Percentiles rank a stretch among this genome's conserved stretches.
These are phyloP conservation scores for Panellus pusillus DNA, from an alignment of 768 basidiomycete genomes.

Conservation along the genomic window DNA sequence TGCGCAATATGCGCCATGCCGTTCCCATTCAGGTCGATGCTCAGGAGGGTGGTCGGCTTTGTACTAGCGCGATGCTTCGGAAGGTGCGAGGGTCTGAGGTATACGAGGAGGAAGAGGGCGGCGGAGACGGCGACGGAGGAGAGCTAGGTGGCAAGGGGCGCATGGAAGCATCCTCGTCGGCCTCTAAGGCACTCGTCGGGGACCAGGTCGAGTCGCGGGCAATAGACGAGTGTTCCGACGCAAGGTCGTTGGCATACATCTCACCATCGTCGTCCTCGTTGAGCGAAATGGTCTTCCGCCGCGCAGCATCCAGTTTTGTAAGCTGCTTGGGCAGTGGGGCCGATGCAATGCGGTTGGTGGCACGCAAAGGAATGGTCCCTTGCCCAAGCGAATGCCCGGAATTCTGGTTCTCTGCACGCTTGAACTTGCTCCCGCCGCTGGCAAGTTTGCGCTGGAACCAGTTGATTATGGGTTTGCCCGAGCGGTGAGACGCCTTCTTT, in stretches of 20 bases:
- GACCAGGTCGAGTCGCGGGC: slow-evolving; percentile 81
- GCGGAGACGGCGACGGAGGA: slow-evolving; percentile 85
- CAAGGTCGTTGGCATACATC: slow-evolving; percentile 48
- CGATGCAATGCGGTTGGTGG: slow-evolving; percentile 42
- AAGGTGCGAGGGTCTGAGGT: slow-evolving; percentile 81
- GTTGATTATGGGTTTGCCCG: slow-evolving; percentile 84
- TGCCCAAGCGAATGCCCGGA: slow-evolving; percentile 22
- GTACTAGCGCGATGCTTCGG: slow-evolving; percentile 85
- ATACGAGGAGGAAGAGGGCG: slow-evolving; percentile 80
- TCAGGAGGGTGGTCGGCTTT: slow-evolving; percentile 93
- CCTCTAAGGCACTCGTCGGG: slow-evolving; percentile 72
- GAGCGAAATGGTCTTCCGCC: slow-evolving; percentile 63
- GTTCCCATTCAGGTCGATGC: slow-evolving; percentile 76
- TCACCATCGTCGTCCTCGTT: slow-evolving; percentile 56
- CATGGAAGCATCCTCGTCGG: slow-evolving; percentile 93
- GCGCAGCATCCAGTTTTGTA: slow-evolving; percentile 34
- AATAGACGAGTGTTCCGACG: slow-evolving; percentile 53
- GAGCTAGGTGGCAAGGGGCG: slow-evolving; percentile 87
- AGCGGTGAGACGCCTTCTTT: slow-evolving; percentile 67
- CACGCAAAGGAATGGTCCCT: slow-evolving; percentile 33
- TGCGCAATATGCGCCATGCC: slow-evolving; percentile 93
- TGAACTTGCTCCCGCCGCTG: slow-evolving; percentile 52
- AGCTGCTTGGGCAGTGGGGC: slow-evolving; percentile 43
- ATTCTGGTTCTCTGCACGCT: slow-evolving; percentile 44
- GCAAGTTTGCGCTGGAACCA: slow-evolving; percentile 89